phyloP scores from a whole-genome alignment of 148 eudicot genomes.

The Vaccinium darrowii region DNA sequence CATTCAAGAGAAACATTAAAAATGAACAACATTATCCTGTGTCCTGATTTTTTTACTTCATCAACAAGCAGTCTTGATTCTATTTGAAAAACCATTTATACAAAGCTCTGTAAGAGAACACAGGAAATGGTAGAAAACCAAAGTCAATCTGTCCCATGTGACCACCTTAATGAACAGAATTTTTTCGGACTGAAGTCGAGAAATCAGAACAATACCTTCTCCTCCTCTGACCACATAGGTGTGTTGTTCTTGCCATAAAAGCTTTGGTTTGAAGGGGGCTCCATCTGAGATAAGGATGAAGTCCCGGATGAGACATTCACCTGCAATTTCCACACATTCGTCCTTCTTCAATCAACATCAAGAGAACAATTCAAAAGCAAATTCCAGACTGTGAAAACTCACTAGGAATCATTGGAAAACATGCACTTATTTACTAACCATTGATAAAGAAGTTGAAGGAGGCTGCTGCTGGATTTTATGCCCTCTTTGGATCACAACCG shows the following conservation, averaged over 20 bases:
- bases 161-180: background rate
- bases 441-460: conserved; percentile 33
- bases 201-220: conserved; percentile 40
- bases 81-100: background rate
- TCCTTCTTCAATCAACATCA: background rate
- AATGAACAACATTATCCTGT: background rate
- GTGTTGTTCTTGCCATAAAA: conserved; percentile 33
- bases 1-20: background rate
- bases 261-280: conserved; percentile 96
- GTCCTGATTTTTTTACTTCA: background rate
- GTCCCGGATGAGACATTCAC: conserved; percentile 47
- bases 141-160: background rate
- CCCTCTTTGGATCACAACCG: conserved; percentile 34
- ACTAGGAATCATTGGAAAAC: background rate
- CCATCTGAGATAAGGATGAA: conserved; percentile 45
- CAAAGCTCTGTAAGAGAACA: background rate
- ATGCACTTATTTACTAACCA: conserved; percentile 36
- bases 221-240: conserved; percentile 52
- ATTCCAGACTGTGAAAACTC: background rate
- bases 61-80: background rate
- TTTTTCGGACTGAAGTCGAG: background rate
- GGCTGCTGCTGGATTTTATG: conserved; percentile 44
- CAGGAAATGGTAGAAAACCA: background rate
- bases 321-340: conserved; percentile 28
- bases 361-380: background rate